These are phyloP conservation scores for Tulasnella sp. DNA, from an alignment of 768 basidiomycete genomes.

Conservation along the genomic window DNA sequence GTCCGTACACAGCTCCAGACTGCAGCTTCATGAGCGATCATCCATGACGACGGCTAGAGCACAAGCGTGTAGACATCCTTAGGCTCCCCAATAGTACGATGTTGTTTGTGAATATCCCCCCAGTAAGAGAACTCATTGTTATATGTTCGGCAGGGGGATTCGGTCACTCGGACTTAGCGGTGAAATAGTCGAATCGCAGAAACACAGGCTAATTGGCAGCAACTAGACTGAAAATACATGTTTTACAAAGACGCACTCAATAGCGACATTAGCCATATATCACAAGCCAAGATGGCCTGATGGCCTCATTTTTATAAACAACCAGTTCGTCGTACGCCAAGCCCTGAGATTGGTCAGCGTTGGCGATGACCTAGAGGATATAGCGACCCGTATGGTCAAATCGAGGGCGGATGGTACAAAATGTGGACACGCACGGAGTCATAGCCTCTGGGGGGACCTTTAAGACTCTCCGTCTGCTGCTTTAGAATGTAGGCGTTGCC, in stretches of 20 bases:
- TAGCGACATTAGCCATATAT: conserved; percentile 37
- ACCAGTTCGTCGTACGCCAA: conserved; percentile 63
- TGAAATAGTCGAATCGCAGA: too few relatives aligned
- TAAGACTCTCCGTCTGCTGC: not conserved
- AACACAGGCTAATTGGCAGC: not conserved
- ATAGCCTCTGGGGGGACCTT: not conserved
- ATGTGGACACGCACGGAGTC: not conserved
- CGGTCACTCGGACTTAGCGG: too few relatives aligned
- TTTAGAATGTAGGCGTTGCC: not conserved
- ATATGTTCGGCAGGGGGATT: too few relatives aligned
- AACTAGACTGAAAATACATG: not conserved
- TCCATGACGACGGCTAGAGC: not conserved
- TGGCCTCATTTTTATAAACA: conserved; percentile 60
- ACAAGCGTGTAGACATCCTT: too few relatives aligned
- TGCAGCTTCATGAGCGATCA: not conserved
- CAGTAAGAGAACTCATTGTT: too few relatives aligned
- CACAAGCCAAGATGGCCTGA: conserved; percentile 58
- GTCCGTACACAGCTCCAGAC: not conserved
- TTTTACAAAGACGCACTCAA: not conserved
- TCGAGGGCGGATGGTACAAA: not conserved
- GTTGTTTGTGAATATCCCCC: too few relatives aligned
- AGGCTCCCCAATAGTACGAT: too few relatives aligned
- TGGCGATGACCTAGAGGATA: not conserved
- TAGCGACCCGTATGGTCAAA: not conserved
- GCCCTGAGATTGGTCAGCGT: conserved; percentile 26